phyloP scores from a whole-genome alignment of 2,329 filamentous ascomycete genomes.

The Exophiala alcalophila region DNA sequence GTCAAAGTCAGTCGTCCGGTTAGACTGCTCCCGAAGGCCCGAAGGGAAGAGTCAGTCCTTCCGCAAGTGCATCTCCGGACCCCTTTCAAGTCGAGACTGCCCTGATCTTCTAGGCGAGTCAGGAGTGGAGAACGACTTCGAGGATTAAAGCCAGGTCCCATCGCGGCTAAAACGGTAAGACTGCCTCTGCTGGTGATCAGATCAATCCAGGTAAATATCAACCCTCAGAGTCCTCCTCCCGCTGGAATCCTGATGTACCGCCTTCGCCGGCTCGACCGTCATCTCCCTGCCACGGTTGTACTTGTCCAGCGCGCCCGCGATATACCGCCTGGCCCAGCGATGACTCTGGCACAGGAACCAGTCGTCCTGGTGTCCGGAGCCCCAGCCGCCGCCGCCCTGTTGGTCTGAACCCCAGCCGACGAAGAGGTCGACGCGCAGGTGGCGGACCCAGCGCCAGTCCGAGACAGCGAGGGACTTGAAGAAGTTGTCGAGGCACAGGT shows the following conservation, averaged over 20 bases:
- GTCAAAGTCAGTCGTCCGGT: too few species aligned
- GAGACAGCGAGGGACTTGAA: conserved; percentile 12
- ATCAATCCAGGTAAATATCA: conserved; percentile 20
- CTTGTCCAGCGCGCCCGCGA: conserved; percentile 13
- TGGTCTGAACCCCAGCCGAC: conserved; percentile 16
- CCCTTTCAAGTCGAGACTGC: too few species aligned
- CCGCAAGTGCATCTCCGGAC: too few species aligned
- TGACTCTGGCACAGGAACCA: conserved; percentile 24
- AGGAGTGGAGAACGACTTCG: too few species aligned
- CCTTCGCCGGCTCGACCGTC: conserved; percentile 9
- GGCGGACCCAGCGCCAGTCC: conserved; percentile 21
- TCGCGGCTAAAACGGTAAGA: too few species aligned
- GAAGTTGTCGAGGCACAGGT: conserved; percentile 22
- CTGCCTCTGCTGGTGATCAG: too few species aligned
- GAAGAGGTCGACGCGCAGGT: conserved; percentile 19
- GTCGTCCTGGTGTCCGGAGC: conserved; percentile 16
- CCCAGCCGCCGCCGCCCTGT: conserved; percentile 20
- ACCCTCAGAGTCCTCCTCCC: conserved; percentile 18
- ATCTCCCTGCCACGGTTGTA: conserved; percentile 16
- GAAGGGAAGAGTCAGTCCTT: too few species aligned
- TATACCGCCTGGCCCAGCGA: conserved; percentile 20
- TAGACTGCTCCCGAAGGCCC: too few species aligned
- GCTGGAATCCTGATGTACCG: conserved; percentile 13
- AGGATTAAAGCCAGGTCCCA: too few species aligned
- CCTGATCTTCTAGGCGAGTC: too few species aligned